phyloP scores from a whole-genome alignment of 1,284 basidiomycete species.

The Cryptococcus depauperatus region DNA sequence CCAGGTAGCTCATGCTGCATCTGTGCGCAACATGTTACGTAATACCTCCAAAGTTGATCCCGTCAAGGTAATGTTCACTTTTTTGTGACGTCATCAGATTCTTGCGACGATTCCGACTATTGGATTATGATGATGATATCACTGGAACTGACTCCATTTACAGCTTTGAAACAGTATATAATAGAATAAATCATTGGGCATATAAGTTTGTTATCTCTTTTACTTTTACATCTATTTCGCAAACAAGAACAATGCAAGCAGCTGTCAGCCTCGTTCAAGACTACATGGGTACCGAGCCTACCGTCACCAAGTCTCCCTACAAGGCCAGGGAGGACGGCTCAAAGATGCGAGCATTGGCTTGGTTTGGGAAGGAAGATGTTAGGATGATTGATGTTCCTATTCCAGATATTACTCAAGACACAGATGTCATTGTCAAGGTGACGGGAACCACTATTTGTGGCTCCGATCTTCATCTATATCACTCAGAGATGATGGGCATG shows the following conservation, averaged over 20 bases:
- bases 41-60: too few species aligned
- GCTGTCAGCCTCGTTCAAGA: slow-evolving; percentile 25
- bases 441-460: slow-evolving; percentile 44
- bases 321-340: slow-evolving; percentile 51
- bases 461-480: slow-evolving; percentile 63
- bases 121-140: too few species aligned
- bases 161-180: too few species aligned
- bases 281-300: slow-evolving; percentile 21
- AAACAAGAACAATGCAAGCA: slow-evolving; percentile 28
- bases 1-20: too few species aligned
- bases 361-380: slow-evolving; percentile 54
- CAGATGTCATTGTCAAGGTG: slow-evolving; percentile 42
- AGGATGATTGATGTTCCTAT: slow-evolving; percentile 54
- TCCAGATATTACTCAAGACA: slow-evolving; percentile 52
- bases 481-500: slow-evolving; percentile 57
- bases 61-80: too few species aligned
- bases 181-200: too few species aligned
- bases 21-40: too few species aligned
- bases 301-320: slow-evolving; percentile 46
- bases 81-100: too few species aligned
- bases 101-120: too few species aligned
- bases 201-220: too few species aligned
- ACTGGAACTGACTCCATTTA: too few species aligned
- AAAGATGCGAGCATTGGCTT: slow-evolving; percentile 62
- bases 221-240: too few species aligned